These are phyloP conservation scores for Solanum megistacrolobum DNA, from an alignment of 257 asterid species.

Conservation along the genomic window DNA sequence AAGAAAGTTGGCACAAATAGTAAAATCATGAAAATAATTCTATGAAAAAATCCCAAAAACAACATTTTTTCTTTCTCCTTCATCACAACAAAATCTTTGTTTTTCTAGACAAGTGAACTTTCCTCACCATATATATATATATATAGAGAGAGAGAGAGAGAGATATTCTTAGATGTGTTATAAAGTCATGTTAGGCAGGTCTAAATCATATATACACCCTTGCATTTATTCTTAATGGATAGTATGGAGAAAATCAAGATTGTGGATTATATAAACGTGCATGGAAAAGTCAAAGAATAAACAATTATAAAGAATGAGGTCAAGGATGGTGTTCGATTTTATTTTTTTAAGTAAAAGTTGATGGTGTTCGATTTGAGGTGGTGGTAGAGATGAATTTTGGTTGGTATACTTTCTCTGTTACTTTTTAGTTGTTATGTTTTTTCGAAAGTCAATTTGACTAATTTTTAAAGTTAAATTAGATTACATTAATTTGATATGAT, in stretches of 20 bases:
- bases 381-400: background rate
- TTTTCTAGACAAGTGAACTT: background rate
- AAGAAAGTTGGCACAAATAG: background rate
- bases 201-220: background rate
- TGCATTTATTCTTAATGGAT: background rate
- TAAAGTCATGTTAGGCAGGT: background rate
- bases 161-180: background rate
- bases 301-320: background rate
- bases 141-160: no score
- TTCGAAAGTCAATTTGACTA: no score
- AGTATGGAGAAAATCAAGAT: background rate
- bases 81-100: background rate
- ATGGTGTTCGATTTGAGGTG: background rate
- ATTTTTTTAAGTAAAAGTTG: no score
- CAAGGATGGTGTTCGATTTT: background rate
- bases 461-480: no score
- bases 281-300: background rate
- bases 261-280: background rate
- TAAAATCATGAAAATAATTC: background rate
- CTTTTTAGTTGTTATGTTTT: no score
- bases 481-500: no score
- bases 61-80: background rate
- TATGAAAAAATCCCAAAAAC: background rate
- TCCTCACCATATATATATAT: background rate
- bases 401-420: no score